Percentiles rank a stretch among this genome's conserved stretches.
These are phyloP conservation scores for Batrachochytrium dendrobatidis DNA, from an alignment of 371 early-diverging fungal species.

Conservation along the genomic window DNA sequence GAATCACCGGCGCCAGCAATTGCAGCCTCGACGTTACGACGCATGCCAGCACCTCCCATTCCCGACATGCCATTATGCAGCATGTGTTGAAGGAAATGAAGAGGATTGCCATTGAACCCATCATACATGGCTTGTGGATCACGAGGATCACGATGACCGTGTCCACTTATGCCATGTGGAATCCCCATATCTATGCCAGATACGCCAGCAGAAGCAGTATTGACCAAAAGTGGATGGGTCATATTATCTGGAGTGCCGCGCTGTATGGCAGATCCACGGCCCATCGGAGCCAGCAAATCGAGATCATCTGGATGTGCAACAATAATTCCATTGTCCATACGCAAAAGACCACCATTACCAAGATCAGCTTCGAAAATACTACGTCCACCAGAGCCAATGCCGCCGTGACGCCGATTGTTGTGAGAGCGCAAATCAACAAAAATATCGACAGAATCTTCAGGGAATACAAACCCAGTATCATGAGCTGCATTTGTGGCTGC, in stretches of 20 bases:
- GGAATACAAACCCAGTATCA: constrained; percentile 4
- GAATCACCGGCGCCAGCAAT: background rate
- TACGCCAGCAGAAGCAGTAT: background rate
- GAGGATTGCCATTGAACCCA: background rate
- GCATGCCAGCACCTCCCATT: too few relatives aligned
- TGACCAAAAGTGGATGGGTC: background rate
- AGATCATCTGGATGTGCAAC: background rate
- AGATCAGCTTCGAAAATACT: background rate
- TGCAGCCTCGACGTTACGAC: too few relatives aligned
- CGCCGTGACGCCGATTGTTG: background rate
- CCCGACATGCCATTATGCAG: too few relatives aligned
- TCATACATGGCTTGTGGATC: background rate
- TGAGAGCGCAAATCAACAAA: background rate
- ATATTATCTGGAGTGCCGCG: too few relatives aligned
- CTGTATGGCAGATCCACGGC: too few relatives aligned
- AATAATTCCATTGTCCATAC: background rate
- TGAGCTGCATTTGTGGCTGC: background rate
- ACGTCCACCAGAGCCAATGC: background rate
- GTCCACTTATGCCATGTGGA: background rate
- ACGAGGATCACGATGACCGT: background rate
- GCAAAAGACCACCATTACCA: background rate
- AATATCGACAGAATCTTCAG: constrained; percentile 7
- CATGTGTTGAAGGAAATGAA: background rate
- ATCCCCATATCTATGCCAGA: background rate
- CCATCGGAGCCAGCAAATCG: too few relatives aligned